Conservation (phyloP, 2,329 filamentous ascomycete species). For the Hymenoscyphus linearis region DNA sequence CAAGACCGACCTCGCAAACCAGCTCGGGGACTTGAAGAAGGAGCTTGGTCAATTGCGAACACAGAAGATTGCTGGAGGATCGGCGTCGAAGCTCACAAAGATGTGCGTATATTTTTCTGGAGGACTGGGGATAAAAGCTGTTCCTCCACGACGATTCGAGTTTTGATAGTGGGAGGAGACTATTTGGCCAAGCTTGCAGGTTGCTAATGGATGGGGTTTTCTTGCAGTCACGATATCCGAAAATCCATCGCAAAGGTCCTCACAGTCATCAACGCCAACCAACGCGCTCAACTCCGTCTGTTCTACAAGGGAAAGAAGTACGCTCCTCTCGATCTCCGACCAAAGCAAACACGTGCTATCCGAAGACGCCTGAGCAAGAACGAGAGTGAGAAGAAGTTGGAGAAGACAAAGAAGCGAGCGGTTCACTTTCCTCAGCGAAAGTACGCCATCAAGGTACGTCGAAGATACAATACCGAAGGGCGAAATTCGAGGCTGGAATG, state of each 20-base stretch:
- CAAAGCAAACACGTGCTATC: conserved; percentile 98
- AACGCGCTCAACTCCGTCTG: conserved; percentile 92
- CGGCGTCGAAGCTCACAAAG: conserved; percentile 92
- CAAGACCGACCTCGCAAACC: conserved; percentile 97
- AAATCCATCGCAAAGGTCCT: conserved; percentile 99
- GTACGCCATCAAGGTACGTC: conserved; percentile 85
- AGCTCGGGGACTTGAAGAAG: conserved; percentile 90
- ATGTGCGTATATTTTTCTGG: conserved; percentile 60
- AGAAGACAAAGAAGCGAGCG: conserved; percentile 95
- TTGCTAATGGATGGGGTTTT: conserved; percentile 6
- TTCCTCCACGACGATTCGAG: not conserved
- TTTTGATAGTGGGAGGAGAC: not conserved
- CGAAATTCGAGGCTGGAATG: not conserved
- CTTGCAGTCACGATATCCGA: conserved; percentile 86
- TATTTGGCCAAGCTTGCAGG: not conserved
- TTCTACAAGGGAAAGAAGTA: conserved; percentile 99
- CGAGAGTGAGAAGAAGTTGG: conserved; percentile 77
- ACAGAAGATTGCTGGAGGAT: conserved; percentile 93
- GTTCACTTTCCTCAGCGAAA: conserved; percentile 98
- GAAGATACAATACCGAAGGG: not conserved
- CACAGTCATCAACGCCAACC: conserved; percentile 99
- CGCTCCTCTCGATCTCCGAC: conserved; percentile 93
- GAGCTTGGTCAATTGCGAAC: conserved; percentile 96
- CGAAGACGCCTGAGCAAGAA: conserved; percentile 89
- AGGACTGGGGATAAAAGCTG: not conserved